Evolutionary conservation across 768 basidiomycete species (phyloP), one percentile per base, ranked within the genome.

Genomic region (Russula brevipes): DNA sequence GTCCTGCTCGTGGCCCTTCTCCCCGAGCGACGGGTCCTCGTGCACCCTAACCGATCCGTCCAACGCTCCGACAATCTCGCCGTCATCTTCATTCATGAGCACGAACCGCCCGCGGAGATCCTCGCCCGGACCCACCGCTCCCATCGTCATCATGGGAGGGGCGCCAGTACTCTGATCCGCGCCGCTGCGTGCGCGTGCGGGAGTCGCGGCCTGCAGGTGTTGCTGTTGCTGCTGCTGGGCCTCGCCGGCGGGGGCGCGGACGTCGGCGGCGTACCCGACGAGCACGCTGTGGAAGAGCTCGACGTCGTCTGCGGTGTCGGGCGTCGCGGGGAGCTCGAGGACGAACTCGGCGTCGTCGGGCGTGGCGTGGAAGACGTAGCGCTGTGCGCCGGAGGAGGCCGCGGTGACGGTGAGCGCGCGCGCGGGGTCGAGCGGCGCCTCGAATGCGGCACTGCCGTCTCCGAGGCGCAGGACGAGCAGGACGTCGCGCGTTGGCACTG

Each of bases 81-180:
- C 61, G 11, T 53, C 42, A 11, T 58, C 65, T 49, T 66, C 67
- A 36, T 68, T 66, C 54, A 68, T 39, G 41, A 68, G 65, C 2
- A 66, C 66, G 42, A 68, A 68, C 3, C 67, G 65, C 16, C 67
- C 67, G 12, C 67, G 65, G n/a, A 68, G 55, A 33, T 66, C 67
- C 17, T 61, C 57, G 1, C 42, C 67, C 9, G 41, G n/a, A 30
- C 24, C 54, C 16, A 14, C 54, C 31, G 16, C 44, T 17, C n/a
- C 47, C 5, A 5, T 50, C 6, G 41, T 16, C 38, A 5, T 50
- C 6, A 16, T 16, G 7, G 38, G 38, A 42, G 41, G 41, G 4
- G 41, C 41, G 41, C 14, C 16, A 14, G 14, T 0, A 14, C 4
- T 42, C 4, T 42, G 41, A 42, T 42, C 41, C 41, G 41, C 41